These are phyloP conservation scores for Pyrenopolyporus hunteri DNA, from an alignment of 495 filamentous ascomycete genomes.

Conservation along the genomic window DNA sequence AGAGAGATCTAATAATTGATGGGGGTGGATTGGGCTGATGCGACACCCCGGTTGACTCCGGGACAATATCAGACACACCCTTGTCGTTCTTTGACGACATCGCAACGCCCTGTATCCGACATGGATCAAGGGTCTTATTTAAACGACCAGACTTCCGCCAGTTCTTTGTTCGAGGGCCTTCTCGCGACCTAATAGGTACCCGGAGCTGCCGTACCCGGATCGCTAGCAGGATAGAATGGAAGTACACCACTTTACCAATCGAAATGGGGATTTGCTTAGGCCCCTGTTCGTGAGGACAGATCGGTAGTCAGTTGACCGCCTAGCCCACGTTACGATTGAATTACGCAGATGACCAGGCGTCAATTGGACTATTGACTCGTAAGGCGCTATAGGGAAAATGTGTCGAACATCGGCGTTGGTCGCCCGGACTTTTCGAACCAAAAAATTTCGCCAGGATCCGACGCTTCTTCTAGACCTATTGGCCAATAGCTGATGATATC, in stretches of 20 bases:
- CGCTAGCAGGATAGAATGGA: slow-evolving; percentile 5
- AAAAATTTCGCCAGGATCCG: slow-evolving; percentile 22
- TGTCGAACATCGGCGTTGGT: not conserved
- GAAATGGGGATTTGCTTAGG: slow-evolving; percentile 1
- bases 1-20: slow-evolving; percentile 30
- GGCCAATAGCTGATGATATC: slow-evolving; percentile 23
- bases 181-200: slow-evolving; percentile 33
- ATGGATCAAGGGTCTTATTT: slow-evolving; percentile 45
- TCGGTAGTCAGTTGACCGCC: slow-evolving; percentile 8
- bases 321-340: too few relatives aligned
- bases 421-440: slow-evolving; percentile 7
- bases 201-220: slow-evolving; percentile 14
- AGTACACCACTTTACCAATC: too few relatives aligned
- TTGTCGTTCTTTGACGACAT: slow-evolving; percentile 42
- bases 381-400: slow-evolving; percentile 1
- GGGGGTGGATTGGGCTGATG: slow-evolving; percentile 23
- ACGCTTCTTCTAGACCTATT: slow-evolving; percentile 14
- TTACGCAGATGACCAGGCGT: slow-evolving; percentile 13
- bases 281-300: slow-evolving; percentile 9
- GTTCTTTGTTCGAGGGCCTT: slow-evolving; percentile 29
- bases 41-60: slow-evolving; percentile 34
- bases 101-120: slow-evolving; percentile 35
- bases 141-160: slow-evolving; percentile 35
- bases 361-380: slow-evolving; percentile 19
- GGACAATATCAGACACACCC: slow-evolving; percentile 38